A percentile compares a stretch with the other conserved stretches of the same genome.
Evolutionary conservation across 805 yeast species (phyloP).

Genomic region (Barnettozyma salicaria): DNA sequence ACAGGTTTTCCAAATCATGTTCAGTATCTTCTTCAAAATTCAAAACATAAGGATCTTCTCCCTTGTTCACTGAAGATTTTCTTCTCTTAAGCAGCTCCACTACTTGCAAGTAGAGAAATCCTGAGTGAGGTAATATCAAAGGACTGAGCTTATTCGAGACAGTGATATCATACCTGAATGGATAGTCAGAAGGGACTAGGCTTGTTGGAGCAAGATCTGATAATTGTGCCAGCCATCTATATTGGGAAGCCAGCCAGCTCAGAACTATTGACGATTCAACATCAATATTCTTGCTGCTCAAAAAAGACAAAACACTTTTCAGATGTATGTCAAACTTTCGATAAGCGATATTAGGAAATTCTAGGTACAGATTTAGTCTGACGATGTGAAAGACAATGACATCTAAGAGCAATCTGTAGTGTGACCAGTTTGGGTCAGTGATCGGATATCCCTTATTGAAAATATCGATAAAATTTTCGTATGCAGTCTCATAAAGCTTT

Average conservation of each 20-base stretch:
- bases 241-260: slow-evolving; percentile 60
- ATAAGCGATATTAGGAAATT: slow-evolving; percentile 52
- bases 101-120: slow-evolving; percentile 37
- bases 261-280: slow-evolving; percentile 27
- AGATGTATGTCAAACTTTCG: slow-evolving; percentile 62
- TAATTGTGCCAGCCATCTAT: slow-evolving; percentile 58
- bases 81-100: slow-evolving; percentile 29
- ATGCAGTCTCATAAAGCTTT: slow-evolving; percentile 46
- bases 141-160: slow-evolving; percentile 22
- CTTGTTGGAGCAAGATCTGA: slow-evolving; percentile 41
- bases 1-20: slow-evolving; percentile 24
- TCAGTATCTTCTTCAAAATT: slow-evolving; percentile 5
- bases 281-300: slow-evolving; percentile 26
- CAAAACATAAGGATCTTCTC: slow-evolving; percentile 14
- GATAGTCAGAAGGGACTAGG: slow-evolving; percentile 34
- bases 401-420: slow-evolving; percentile 50
- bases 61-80: slow-evolving; percentile 6
- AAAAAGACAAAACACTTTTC: slow-evolving; percentile 38
- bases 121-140: slow-evolving; percentile 37
- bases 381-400: slow-evolving; percentile 56
- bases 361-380: slow-evolving; percentile 52
- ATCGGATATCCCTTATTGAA: slow-evolving; percentile 29
- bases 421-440: slow-evolving; percentile 32
- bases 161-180: slow-evolving; percentile 25
- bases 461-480: slow-evolving; percentile 42